These are phyloP conservation scores for Stromatinia cepivora DNA, from an alignment of 2,329 filamentous ascomycete species.

Conservation along the genomic window DNA sequence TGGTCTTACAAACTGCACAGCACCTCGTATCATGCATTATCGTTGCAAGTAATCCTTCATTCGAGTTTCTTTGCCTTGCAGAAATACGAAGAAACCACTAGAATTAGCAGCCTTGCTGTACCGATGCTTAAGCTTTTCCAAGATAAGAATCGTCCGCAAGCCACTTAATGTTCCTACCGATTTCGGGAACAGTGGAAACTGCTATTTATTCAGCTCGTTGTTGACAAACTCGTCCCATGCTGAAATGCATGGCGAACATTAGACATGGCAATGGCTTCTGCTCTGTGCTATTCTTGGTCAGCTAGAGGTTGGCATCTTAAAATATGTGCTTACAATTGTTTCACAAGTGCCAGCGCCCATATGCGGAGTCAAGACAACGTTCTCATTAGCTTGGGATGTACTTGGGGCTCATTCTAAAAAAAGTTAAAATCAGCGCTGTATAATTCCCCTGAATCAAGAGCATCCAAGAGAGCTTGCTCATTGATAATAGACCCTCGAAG, in stretches of 20 bases:
- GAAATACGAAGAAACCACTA: conserved; percentile 1
- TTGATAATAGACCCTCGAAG: conserved; percentile 78
- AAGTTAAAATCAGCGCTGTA: conserved; percentile 74
- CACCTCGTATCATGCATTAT: conserved; percentile 13
- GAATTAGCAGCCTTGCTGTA: not conserved
- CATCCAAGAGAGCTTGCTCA: conserved; percentile 72
- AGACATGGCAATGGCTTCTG: conserved; percentile 74
- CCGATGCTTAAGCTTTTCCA: not conserved
- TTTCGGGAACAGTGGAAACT: too few species aligned
- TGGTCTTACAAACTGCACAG: not conserved
- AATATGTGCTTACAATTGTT: conserved; percentile 33
- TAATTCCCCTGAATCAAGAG: conserved; percentile 67
- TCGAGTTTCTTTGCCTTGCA: not conserved
- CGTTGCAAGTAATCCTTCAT: conserved; percentile 26
- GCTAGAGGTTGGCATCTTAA: not conserved
- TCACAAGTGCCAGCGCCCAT: conserved; percentile 79
- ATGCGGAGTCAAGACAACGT: conserved; percentile 74
- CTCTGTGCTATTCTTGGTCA: conserved; percentile 47
- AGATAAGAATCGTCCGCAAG: not conserved
- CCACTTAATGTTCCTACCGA: not conserved
- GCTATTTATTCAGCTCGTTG: conserved; percentile 45
- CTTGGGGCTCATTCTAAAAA: conserved; percentile 74
- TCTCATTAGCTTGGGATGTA: conserved; percentile 68
- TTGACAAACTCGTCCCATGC: conserved; percentile 64
- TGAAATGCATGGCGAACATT: conserved; percentile 66